Evolutionary conservation across 108 stramenopile genomes (phyloP).

Genomic region (Cyclotella sp.): DNA sequence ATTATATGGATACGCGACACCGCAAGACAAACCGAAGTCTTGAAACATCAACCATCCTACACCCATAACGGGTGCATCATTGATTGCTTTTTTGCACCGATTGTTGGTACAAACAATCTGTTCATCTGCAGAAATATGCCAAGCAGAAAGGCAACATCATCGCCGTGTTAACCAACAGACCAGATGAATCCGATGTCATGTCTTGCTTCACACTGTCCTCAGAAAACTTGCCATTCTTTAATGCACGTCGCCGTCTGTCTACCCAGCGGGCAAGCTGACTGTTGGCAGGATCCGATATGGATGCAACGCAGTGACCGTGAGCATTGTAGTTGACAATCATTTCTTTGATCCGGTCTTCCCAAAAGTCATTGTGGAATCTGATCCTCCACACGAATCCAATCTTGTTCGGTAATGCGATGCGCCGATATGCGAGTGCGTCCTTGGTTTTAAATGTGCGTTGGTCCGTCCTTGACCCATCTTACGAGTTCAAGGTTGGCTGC

Average conservation of each 20-base stretch:
- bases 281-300: slow-evolving; percentile 1
- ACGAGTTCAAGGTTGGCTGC: slow-evolving; percentile 29
- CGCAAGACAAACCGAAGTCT: too few species aligned
- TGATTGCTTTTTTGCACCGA: too few species aligned
- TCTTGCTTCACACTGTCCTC: not conserved
- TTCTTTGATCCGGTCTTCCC: slow-evolving; percentile 23
- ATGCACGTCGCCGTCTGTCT: not conserved
- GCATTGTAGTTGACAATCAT: slow-evolving; percentile 21
- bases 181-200: not conserved
- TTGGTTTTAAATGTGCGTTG: slow-evolving; percentile 7
- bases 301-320: slow-evolving; percentile 44
- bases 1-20: too few species aligned
- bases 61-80: too few species aligned
- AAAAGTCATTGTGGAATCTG: not conserved
- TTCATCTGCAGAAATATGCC: too few species aligned
- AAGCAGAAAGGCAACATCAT: too few species aligned
- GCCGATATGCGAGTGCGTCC: not conserved
- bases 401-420: not conserved
- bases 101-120: too few species aligned
- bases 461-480: slow-evolving; percentile 30
- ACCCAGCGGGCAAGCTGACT: slow-evolving; percentile 2
- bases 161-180: not conserved
- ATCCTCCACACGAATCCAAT: not conserved
- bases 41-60: too few species aligned
- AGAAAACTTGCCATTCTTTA: not conserved